phyloP scores from a whole-genome alignment of 2,329 filamentous ascomycete genomes.

The Colletotrichum theobromicola region DNA sequence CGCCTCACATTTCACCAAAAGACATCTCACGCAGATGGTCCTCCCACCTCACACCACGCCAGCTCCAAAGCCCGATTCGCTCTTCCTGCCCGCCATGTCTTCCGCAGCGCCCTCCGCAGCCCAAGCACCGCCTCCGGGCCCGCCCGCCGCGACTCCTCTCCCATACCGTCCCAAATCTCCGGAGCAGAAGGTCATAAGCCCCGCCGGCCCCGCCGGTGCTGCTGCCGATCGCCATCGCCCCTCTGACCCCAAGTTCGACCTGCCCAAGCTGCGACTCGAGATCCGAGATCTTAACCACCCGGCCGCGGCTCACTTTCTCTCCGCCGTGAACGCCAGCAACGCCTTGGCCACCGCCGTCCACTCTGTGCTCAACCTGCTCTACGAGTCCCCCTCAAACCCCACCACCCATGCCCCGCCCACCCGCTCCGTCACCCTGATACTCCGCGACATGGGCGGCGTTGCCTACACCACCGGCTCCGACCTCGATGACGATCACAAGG shows the following conservation, averaged over 20 bases:
- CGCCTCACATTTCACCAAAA: not conserved
- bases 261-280: conserved; percentile 65
- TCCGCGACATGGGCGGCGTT: conserved; percentile 81
- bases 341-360: conserved; percentile 68
- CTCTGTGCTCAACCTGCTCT: conserved; percentile 76
- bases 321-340: conserved; percentile 64
- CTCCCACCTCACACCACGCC: conserved; percentile 14
- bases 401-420: conserved; percentile 63
- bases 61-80: conserved; percentile 6
- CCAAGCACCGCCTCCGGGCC: not conserved
- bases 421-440: conserved; percentile 82
- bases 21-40: conserved; percentile 7
- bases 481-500: conserved; percentile 86
- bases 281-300: conserved; percentile 63
- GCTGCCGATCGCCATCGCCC: not conserved
- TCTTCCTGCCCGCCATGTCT: conserved; percentile 23
- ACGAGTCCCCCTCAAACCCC: conserved; percentile 52
- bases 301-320: conserved; percentile 72
- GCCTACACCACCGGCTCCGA: conserved; percentile 86
- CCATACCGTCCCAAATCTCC: conserved; percentile 2
- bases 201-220: not conserved
- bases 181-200: not conserved
- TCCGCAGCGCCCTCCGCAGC: not conserved
- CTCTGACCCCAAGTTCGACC: conserved; percentile 15
- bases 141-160: conserved; percentile 13